Base-by-base conservation (phyloP, 257 asterid species). In the Solanum etuberosum region DNA sequence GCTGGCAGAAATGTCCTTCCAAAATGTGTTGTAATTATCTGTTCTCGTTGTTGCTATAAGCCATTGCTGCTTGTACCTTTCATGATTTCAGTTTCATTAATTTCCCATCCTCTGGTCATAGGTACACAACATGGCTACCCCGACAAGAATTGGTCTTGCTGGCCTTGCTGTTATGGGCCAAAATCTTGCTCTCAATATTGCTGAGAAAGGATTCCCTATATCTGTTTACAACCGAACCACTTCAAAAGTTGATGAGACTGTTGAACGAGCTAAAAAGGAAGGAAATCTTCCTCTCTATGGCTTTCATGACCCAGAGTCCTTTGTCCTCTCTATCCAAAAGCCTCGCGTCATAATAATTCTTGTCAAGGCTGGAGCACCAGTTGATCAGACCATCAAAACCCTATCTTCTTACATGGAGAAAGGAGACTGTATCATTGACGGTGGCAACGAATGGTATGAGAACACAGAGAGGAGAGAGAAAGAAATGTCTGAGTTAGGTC, bases 121-220 rank as follows among this genome's bases (percentile, higher is more conserved):
- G 85, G 43, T 31, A 32, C 9, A 51, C 40, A 73, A 51, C 59
- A 95, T 95, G 98, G 97, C 96, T n/a, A 88, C 95, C 80, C 94
- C 88, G 87, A 97, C 92, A 83, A 95, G 99, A 93, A 97, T 97
- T 20, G 99, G 99, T 80, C 99, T 97, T 68, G 98, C 98, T 86
- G 99, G 99, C 85, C 96, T 97, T 21, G 99, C 99, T 87, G 99
- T 97, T 74, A 97, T 97, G 98, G 99, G 99, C 21, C 99, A 97
- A 89, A 97, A 97, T 81, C 95, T 97, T 38, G 99, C 99, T 83
- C 98, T 97, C 86, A 97, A 97, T 94, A 97, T 97, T 57, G 99
- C 99, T 14, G 98, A 94, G 89, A 97, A 97, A 93, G 98, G 99
- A 87, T 97, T 97, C 82, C 98, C 98, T 21, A 97, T 97, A 83